Base-by-base conservation (phyloP, 768 basidiomycete species). In the Collybia sordida region DNA sequence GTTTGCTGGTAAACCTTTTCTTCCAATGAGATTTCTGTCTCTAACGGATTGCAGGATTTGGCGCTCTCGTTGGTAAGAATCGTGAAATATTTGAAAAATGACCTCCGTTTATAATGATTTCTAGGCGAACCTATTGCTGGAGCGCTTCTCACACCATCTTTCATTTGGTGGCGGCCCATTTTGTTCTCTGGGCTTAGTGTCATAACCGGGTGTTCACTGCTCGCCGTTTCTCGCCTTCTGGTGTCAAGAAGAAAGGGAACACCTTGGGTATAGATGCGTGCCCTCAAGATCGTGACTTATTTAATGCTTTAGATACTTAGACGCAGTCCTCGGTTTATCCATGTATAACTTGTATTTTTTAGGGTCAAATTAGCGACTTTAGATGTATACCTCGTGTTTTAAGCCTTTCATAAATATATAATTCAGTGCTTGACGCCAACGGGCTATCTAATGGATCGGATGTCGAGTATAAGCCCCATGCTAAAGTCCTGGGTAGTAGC, bases 111-210 rank as follows among this genome's bases (percentile, higher is more conserved):
- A 1, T 19, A 31, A 7, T 25, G 36, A 23, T 25, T n/a, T 31
- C 22, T 27, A 64, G 60, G 54, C 12, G 47, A 55, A 22, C 59
- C 59, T 14, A 61, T 61, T 17, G 51, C 55, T n/a, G 58, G 59
- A 6, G 55, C 48, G 2, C 43, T 61, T 25, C 50, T 61, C 35
- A 35, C 55, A 3, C 37, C 58, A n/a, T 40, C 47, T 3, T 59
- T 61, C 36, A 31, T 53, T 34, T 61, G 58, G 58, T 61, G 59
- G 59, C 42, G 51, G 22, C 59, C 59, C 3, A 45, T 59, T 1
- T 17, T 57, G 15, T 55, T 57, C 41, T 49, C 55, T 3, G 53
- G 59, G 15, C 14, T 61, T 15, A 57, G 55, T 7, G 47, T 55
- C 22, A n/a, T 50, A 9, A 28, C 42, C 4, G 59, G 58, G 5